Percentiles rank a stretch among this genome's conserved stretches.
Conservation (phyloP, 148 eudicot species). For the Fagopyrum esculentum region DNA sequence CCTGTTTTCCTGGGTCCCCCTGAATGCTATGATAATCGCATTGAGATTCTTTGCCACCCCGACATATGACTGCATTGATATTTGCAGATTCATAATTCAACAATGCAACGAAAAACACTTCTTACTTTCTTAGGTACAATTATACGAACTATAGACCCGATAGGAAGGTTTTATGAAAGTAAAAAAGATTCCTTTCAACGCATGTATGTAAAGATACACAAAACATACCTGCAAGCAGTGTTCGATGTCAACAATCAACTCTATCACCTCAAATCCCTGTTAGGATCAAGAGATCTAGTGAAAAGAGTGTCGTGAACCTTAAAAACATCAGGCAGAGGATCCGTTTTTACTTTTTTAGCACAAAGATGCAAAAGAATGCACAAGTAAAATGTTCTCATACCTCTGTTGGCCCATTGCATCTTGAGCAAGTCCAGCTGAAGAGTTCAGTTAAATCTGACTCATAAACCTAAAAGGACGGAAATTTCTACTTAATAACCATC, state of each 20-base stretch:
- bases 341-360: not conserved
- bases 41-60: slow-evolving; percentile 76
- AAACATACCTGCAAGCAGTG: slow-evolving; percentile 66
- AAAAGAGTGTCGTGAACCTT: not conserved
- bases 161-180: not conserved
- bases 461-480: slow-evolving; percentile 52
- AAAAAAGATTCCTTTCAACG: not conserved
- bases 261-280: slow-evolving; percentile 88
- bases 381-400: slow-evolving; percentile 22
- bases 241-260: slow-evolving; percentile 83
- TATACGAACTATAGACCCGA: not conserved
- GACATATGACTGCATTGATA: slow-evolving; percentile 68
- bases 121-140: not conserved
- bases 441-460: slow-evolving; percentile 86
- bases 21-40: slow-evolving; percentile 82
- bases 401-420: slow-evolving; percentile 76
- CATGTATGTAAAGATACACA: not conserved
- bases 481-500: not conserved
- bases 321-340: not conserved
- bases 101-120: not conserved
- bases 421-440: slow-evolving; percentile 85
- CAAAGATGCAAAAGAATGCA: not conserved
- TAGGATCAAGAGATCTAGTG: slow-evolving; percentile 15
- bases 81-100: slow-evolving; percentile 10
- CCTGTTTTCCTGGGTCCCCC: slow-evolving; percentile 96